Base-by-base conservation (phyloP, 2,329 filamentous ascomycete genomes). In the Tolypocladium inflatum region DNA sequence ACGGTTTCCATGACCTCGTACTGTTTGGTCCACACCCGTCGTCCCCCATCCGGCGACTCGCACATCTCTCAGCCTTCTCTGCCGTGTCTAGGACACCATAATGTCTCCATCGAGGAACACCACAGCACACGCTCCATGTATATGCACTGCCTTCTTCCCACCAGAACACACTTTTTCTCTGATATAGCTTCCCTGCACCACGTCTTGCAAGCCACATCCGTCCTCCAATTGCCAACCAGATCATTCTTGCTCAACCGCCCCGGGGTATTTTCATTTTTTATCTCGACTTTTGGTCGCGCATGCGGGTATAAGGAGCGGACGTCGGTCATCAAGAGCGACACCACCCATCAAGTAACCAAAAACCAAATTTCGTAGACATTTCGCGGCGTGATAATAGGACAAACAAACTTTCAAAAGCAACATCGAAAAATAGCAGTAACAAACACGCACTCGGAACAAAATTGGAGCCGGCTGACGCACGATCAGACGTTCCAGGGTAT, bases 401-500 rank as follows among this genome's bases (percentile, higher is more conserved):
- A 60, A 56, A 60, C 56, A 55, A 55, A 51, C 26, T 64, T 57
- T 48, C 54, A 56, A 35, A 39, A 56, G 21, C 61, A 61, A 58
- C 61, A 63, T 59, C 61, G 61, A 63, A 59, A 63, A 63, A 61
- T 55, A 63, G 58, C 63, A 52, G 56, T 56, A 60, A 53, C 45
- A 62, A 60, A 59, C 50, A 54, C 57, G 59, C 55, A 62, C 57
- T 54, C 57, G 48, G 48, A 58, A 55, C 50, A 61, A 56, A 58
- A 64, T 60, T 59, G 61, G 55, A 55, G 51, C 54, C 55, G 58
- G 52, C 55, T 39, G 55, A 59, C 41, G 55, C 37, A 64, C 55
- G 60, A 62, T 63, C 62, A 62, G 63, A 66, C 62, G 57, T 60
- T 61, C 75, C 74, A 70, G 76, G 78, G 78, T 80, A 82, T 81